Percentiles rank a stretch among this genome's conserved stretches.
Evolutionary conservation across 192 early-diverging fungal genomes (phyloP).

Genomic region (Mortierella antarctica): DNA sequence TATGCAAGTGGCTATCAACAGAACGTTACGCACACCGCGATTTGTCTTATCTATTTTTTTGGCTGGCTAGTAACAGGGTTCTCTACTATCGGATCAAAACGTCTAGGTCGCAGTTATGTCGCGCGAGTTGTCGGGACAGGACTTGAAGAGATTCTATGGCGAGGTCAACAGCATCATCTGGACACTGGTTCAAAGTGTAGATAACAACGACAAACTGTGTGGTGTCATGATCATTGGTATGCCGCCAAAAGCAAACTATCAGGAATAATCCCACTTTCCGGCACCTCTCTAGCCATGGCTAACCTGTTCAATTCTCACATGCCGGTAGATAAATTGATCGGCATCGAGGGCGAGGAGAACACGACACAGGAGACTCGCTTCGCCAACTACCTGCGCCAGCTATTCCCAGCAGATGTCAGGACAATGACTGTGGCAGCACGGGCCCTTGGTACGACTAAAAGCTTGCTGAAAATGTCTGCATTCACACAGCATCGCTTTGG

Average conservation of each 20-base stretch:
- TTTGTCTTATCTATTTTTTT: slow-evolving; percentile 8
- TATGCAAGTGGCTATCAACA: slow-evolving; percentile 58
- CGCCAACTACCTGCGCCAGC: slow-evolving; percentile 82
- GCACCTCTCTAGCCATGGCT: not conserved
- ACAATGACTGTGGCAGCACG: slow-evolving; percentile 79
- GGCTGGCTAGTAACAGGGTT: not conserved
- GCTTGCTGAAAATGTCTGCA: no score
- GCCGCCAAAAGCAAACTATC: not conserved
- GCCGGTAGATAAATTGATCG: slow-evolving; percentile 80
- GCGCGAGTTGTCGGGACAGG: slow-evolving; percentile 78
- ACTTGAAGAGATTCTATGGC: slow-evolving; percentile 77
- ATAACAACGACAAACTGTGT: slow-evolving; percentile 82
- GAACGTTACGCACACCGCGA: not conserved
- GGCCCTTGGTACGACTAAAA: slow-evolving; percentile 68
- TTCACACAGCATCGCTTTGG: not conserved
- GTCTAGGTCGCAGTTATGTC: slow-evolving; percentile 43
- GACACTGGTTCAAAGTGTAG: slow-evolving; percentile 79
- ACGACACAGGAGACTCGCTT: slow-evolving; percentile 81
- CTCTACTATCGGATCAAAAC: slow-evolving; percentile 16
- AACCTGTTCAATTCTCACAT: not conserved
- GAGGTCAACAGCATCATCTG: slow-evolving; percentile 86
- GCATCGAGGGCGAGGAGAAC: slow-evolving; percentile 85
- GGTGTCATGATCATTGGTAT: slow-evolving; percentile 85
- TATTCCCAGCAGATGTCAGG: slow-evolving; percentile 75
- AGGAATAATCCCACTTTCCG: not conserved